Evolutionary conservation across 108 stramenopile species (phyloP), one percentile per base, ranked within the genome.

Genomic region (Mayamaea pseudoterrestris): DNA sequence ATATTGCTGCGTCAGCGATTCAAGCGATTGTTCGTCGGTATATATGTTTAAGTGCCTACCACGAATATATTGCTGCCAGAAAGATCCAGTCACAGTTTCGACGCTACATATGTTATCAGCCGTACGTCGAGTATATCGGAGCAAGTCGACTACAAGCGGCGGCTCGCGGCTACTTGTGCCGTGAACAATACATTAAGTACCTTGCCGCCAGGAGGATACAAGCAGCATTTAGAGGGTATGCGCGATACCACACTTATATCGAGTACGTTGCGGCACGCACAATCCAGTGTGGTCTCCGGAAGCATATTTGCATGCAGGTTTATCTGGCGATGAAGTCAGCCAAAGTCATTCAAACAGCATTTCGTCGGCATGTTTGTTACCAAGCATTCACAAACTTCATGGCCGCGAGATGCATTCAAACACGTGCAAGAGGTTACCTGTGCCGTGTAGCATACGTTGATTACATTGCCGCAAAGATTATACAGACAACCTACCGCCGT

Each of bases 31-130:
- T 39, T 8, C 37, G 37, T 6, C 18, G 37, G 27, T 48, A 53
- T 24, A 27, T 50, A 22, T 20, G n/a, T 13, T 16, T 28, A 27
- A 30, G 21, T 14, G 59, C 47, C 7, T 57, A 71, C 3, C 36
- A 60, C 17, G 52, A 63, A 51, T 53, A 45, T 41, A 60, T 54
- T 55, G 65, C 76, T 14, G 65, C 69, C 13, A 64, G 40, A 31
- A 55, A 25, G 28, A 40, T 78, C 27, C 76, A 78, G 11, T 12
- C 47, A 12, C 8, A 34, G 32, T 8, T n/a, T n/a, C n/a, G n/a
- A n/a, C n/a, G n/a, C n/a, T n/a, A n/a, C n/a, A n/a, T n/a, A n/a
- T n/a, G n/a, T n/a, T n/a, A n/a, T n/a, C n/a, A n/a, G n/a, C n/a
- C n/a, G n/a, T n/a, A n/a, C n/a, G n/a, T n/a, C n/a, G n/a, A n/a